These are phyloP conservation scores for Anthracocystis panici-leucophaei DNA, from an alignment of 1,284 basidiomycete species.

Conservation along the genomic window DNA sequence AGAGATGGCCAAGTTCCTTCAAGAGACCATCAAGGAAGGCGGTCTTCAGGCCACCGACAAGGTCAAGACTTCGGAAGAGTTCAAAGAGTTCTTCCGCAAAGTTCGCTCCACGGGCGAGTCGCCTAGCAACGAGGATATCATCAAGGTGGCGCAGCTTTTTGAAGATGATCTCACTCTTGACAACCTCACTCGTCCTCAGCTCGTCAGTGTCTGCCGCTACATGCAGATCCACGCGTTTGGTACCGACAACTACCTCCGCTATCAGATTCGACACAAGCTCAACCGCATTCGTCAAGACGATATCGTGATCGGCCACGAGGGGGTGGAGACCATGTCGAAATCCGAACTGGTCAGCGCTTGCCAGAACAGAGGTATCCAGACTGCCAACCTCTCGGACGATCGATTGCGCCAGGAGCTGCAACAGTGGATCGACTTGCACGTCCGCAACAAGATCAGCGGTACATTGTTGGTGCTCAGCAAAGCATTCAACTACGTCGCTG, in stretches of 20 bases:
- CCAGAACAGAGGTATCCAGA: conserved; percentile 92
- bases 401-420: conserved; percentile 84
- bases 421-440: conserved; percentile 93
- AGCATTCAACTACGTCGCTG: conserved; percentile 84
- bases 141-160: conserved; percentile 95
- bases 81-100: conserved; percentile 99
- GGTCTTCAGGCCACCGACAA: conserved; percentile 84
- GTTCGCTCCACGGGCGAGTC: conserved; percentile 94
- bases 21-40: conserved; percentile 94
- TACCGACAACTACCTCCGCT: conserved; percentile 97
- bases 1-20: conserved; percentile 99
- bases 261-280: conserved; percentile 87
- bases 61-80: conserved; percentile 92
- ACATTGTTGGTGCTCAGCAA: conserved; percentile 91
- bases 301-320: conserved; percentile 86
- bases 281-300: conserved; percentile 90
- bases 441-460: conserved; percentile 86
- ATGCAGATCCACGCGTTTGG: conserved; percentile 99
- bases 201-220: conserved; percentile 90
- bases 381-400: conserved; percentile 76
- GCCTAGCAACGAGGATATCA: conserved; percentile 86
- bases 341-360: conserved; percentile 91
- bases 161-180: conserved; percentile 97
- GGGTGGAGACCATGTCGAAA: conserved; percentile 88
- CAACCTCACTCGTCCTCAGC: conserved; percentile 95